Evolutionary conservation across 2,329 filamentous ascomycete genomes (phyloP).

Genomic region (Trichoderma sp.): DNA sequence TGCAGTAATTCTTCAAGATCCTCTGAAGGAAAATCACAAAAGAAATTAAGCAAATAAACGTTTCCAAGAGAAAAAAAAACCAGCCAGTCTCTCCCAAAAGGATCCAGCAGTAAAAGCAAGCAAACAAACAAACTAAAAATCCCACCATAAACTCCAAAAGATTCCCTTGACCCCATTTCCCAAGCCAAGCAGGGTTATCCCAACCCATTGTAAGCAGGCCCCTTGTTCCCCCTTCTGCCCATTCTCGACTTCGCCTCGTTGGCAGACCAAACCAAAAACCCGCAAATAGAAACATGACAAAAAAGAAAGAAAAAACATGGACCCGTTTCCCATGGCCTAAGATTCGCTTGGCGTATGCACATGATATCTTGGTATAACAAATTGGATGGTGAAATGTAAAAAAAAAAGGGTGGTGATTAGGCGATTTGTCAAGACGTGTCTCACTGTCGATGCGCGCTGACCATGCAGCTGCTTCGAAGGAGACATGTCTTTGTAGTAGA

Average conservation of each 20-base stretch:
- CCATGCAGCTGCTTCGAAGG: conserved; percentile 10
- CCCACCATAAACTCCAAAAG: conserved; percentile 7
- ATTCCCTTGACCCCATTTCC: conserved; percentile 1
- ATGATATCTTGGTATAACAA: conserved; percentile 18
- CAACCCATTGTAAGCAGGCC: conserved; percentile 11
- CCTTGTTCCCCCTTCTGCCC: not conserved
- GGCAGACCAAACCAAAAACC: not conserved
- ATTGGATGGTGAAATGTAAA: not conserved
- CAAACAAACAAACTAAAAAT: not conserved
- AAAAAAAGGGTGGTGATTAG: not conserved
- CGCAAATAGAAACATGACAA: conserved; percentile 15
- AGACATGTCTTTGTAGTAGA: not conserved
- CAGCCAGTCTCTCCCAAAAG: not conserved
- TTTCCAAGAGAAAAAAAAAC: not conserved
- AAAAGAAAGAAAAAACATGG: not conserved
- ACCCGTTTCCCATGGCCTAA: conserved; percentile 3
- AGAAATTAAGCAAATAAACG: not conserved
- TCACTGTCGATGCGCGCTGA: conserved; percentile 12
- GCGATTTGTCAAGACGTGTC: not conserved
- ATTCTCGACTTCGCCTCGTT: conserved; percentile 15
- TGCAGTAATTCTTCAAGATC: not conserved
- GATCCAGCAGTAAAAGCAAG: not conserved
- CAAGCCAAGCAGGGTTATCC: not conserved
- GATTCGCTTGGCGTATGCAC: conserved; percentile 16
- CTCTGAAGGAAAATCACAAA: not conserved